phyloP scores from a whole-genome alignment of 768 basidiomycete genomes.

The Suillus bovinus region DNA sequence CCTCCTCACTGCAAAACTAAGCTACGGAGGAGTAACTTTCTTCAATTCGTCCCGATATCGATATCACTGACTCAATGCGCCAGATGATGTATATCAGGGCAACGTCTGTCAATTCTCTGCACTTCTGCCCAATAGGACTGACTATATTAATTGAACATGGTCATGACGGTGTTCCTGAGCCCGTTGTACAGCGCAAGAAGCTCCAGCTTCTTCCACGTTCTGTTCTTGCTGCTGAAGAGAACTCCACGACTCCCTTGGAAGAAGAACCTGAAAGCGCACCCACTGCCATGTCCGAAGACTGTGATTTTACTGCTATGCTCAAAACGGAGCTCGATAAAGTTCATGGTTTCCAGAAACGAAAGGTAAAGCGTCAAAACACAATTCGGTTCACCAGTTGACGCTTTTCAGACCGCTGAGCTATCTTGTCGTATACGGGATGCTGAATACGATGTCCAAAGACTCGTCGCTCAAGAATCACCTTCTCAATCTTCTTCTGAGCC shows the following conservation, averaged over 20 bases:
- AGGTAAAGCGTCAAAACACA: slow-evolving; percentile 47
- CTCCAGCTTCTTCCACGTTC: slow-evolving; percentile 51
- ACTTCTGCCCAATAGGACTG: too few relatives aligned
- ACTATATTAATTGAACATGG: too few relatives aligned
- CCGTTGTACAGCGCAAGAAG: too few relatives aligned
- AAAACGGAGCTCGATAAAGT: slow-evolving; percentile 91
- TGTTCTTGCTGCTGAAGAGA: slow-evolving; percentile 23
- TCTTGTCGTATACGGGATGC: slow-evolving; percentile 79
- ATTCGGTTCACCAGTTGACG: not conserved
- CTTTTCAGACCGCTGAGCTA: slow-evolving; percentile 72
- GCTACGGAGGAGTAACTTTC: too few relatives aligned
- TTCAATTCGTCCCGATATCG: too few relatives aligned
- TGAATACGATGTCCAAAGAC: slow-evolving; percentile 75
- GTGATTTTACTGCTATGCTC: slow-evolving; percentile 75
- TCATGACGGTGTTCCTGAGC: too few relatives aligned
- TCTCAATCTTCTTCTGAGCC: slow-evolving; percentile 24
- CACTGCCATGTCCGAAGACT: slow-evolving; percentile 65
- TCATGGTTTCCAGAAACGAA: slow-evolving; percentile 88
- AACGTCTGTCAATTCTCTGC: too few relatives aligned
- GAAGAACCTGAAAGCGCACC: slow-evolving; percentile 44
- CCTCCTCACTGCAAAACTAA: too few relatives aligned
- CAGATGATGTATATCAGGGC: too few relatives aligned
- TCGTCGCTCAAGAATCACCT: slow-evolving; percentile 65
- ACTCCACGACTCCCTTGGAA: slow-evolving; percentile 44
- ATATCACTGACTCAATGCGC: too few relatives aligned